A percentile compares a stretch with the other conserved stretches of the same genome.
Evolutionary conservation across 805 yeast genomes (phyloP).

Genomic region (Yarrowia sp.): DNA sequence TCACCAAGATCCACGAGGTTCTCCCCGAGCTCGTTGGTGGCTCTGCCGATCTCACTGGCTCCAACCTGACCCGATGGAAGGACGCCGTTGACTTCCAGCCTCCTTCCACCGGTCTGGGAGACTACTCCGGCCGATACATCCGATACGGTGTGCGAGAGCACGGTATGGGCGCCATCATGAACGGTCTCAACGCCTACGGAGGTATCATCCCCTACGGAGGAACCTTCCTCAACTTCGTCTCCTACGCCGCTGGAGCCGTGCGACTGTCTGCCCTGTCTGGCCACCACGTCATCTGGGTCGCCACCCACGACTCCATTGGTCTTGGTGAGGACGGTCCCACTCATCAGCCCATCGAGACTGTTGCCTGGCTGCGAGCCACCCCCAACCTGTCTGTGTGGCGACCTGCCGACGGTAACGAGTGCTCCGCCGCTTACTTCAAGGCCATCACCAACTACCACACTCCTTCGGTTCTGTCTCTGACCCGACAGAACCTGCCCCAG

Average conservation of each 20-base stretch:
- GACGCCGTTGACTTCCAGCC: slow-evolving; percentile 63
- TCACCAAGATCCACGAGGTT: slow-evolving; percentile 48
- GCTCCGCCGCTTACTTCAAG: slow-evolving; percentile 60
- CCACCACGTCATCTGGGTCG: slow-evolving; percentile 57
- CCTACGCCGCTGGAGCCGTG: slow-evolving; percentile 60
- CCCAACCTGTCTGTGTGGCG: slow-evolving; percentile 58
- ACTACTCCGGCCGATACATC: slow-evolving; percentile 65
- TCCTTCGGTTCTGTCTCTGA: slow-evolving; percentile 72
- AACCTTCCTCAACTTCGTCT: slow-evolving; percentile 93
- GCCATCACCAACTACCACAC: slow-evolving; percentile 64
- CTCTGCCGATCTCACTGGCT: slow-evolving; percentile 51
- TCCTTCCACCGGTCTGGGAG: slow-evolving; percentile 56
- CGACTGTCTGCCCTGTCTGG: slow-evolving; percentile 57
- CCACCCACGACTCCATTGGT: slow-evolving; percentile 64
- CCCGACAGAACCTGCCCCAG: slow-evolving; percentile 86
- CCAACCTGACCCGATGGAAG: slow-evolving; percentile 47
- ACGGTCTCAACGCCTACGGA: slow-evolving; percentile 70
- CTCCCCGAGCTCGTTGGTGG: slow-evolving; percentile 50
- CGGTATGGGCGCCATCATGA: slow-evolving; percentile 97
- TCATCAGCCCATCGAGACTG: slow-evolving; percentile 60
- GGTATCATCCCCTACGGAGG: slow-evolving; percentile 93
- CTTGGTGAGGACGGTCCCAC: slow-evolving; percentile 65
- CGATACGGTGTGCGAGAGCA: slow-evolving; percentile 99
- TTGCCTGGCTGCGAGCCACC: slow-evolving; percentile 58
- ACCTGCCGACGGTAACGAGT: slow-evolving; percentile 60